These are phyloP conservation scores for Salmacisia buchloeana DNA, from an alignment of 1,284 basidiomycete species.

Conservation along the genomic window DNA sequence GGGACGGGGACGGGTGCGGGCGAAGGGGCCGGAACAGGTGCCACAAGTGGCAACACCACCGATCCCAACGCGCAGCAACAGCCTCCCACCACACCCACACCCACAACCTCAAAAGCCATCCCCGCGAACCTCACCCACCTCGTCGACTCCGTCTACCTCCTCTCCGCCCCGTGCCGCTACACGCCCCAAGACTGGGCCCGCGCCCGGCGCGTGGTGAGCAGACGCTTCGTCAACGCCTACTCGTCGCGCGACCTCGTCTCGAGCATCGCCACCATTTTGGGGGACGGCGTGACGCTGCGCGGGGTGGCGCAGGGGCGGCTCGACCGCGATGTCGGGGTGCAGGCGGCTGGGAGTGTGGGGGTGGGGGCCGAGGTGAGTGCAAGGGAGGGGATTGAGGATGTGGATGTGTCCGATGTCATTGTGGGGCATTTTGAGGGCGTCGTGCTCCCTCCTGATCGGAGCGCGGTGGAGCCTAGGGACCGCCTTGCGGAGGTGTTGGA, in stretches of 20 bases:
- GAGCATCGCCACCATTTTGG: background rate
- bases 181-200: constrained; percentile 53
- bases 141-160: constrained; percentile 55
- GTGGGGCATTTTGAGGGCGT: background rate
- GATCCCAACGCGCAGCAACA: too few relatives aligned
- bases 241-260: constrained; percentile 54
- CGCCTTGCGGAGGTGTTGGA: background rate
- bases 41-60: too few relatives aligned
- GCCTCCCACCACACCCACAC: background rate
- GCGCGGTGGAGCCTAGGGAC: background rate
- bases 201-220: constrained; percentile 53
- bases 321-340: background rate
- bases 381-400: constrained; percentile 1
- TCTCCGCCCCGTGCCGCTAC: constrained; percentile 54
- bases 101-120: constrained; percentile 19
- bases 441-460: background rate
- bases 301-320: constrained; percentile 2
- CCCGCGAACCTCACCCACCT: constrained; percentile 44
- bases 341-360: constrained; percentile 3
- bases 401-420: constrained; percentile 5
- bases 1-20: too few relatives aligned
- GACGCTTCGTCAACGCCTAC: constrained; percentile 56
- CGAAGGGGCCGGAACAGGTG: too few relatives aligned
- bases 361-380: background rate
- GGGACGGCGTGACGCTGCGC: background rate